A percentile compares a stretch with the other conserved stretches of the same genome.
Evolutionary conservation across 2,329 filamentous ascomycete genomes (phyloP).

Genomic region (Nigrograna mackinnonii): DNA sequence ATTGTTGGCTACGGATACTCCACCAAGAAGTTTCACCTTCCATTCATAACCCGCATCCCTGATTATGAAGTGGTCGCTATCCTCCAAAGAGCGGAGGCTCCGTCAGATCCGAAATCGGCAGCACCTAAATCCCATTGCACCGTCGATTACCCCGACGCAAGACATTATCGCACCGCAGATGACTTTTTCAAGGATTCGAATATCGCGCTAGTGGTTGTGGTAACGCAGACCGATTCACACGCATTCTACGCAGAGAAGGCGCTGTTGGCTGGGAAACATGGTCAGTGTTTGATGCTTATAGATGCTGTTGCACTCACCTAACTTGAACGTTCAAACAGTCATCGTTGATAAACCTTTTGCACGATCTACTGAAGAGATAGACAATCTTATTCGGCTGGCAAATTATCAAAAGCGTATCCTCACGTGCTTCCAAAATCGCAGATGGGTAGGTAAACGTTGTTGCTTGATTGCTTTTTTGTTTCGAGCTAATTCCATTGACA

Average conservation of each 20-base stretch:
- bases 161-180: constrained; percentile 1
- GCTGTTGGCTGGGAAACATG: constrained; percentile 2
- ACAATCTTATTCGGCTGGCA: neutral
- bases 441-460: constrained; percentile 1
- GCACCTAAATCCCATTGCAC: constrained; percentile 1
- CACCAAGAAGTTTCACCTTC: constrained; percentile 4
- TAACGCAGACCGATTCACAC: constrained; percentile 3
- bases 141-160: constrained; percentile 1
- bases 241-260: constrained; percentile 1
- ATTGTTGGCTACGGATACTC: constrained; percentile 3
- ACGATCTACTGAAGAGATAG: neutral
- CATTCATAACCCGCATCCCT: neutral
- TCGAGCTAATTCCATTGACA: too few relatives aligned
- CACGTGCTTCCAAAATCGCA: constrained; percentile 5
- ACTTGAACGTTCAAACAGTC: neutral
- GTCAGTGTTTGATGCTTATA: neutral
- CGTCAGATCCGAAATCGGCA: neutral
- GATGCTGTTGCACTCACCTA: too few relatives aligned
- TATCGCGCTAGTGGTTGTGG: constrained; percentile 3
- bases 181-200: constrained; percentile 2
- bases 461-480: neutral
- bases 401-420: neutral
- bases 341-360: constrained; percentile 5
- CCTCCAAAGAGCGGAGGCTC: neutral
- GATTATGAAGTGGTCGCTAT: neutral